Base-by-base conservation (phyloP, 768 basidiomycete genomes). In the Xerocomellus chrysenteron region DNA sequence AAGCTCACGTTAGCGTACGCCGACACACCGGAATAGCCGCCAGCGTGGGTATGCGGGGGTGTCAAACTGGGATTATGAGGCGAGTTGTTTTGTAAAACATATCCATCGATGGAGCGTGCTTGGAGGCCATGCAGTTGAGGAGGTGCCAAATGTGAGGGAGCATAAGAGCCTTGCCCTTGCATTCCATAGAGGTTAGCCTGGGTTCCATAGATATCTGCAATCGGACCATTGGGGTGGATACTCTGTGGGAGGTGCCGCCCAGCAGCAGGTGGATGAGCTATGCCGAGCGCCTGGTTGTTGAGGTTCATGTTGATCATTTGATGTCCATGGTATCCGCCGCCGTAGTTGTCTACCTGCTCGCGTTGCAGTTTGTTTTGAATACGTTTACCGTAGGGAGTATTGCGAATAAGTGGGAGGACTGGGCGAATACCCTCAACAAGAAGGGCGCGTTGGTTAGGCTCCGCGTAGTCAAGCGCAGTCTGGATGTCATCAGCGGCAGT, bases 291-390 rank as follows among this genome's bases (percentile, higher is more conserved):
- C 69, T 84, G 84, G 65, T 78, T 82, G 60, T 75, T 77, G 47
- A 87, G 76, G 24, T 40, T 55, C 75, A 86, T 80, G 64, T 80
- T 85, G 55, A 81, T 76, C 60, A 88, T 76, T 63, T 84, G 84
- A 64, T 83, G 84, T 67, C 79, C 80, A 56, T 83, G 80, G 68
- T 84, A 85, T 53, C 80, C 79, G 39, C 73, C 68, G 46, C 80
- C 79, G 58, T 79, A 87, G 53, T 76, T 80, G 62, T 90, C 90
- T 74, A 89, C 81, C 65, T 92, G 90, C 75, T 96, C 94, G 55
- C 96, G 92, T 74, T 97, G 95, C 52, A 98, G 78, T 76, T 98
- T 98, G 79, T 94, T 95, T 74, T 98, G 96, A 67, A 99, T 99
- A 43, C 97, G 88, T 79, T 99, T 99, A 64, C 97, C 97, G 65